Evolutionary conservation across 1,284 basidiomycete genomes (phyloP).

Genomic region (Tylopilus orsonianus): DNA sequence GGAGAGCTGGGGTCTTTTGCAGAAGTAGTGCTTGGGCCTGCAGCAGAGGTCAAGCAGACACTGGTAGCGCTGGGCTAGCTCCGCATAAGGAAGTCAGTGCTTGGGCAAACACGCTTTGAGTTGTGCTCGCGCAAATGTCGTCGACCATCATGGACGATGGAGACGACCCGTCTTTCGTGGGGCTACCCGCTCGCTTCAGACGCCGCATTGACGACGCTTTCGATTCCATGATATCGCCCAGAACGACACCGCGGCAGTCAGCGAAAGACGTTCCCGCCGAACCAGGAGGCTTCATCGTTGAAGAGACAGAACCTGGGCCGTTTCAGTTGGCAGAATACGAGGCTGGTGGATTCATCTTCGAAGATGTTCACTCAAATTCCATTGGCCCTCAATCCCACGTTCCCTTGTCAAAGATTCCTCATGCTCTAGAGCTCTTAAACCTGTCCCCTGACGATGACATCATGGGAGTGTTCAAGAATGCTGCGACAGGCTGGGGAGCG

Average conservation of each 20-base stretch:
- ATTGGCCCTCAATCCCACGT: conserved; percentile 34
- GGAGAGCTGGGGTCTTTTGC: conserved; percentile 33
- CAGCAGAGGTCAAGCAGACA: conserved; percentile 46
- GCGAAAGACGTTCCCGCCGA: conserved; percentile 3
- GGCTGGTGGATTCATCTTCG: conserved; percentile 33
- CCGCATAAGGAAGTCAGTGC: no score
- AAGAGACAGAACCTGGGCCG: conserved; percentile 13
- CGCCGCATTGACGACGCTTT: conserved; percentile 33
- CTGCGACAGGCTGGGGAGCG: conserved; percentile 62
- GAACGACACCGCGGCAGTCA: neutral
- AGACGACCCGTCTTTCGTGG: conserved; percentile 28
- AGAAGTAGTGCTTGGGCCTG: conserved; percentile 40
- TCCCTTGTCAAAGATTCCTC: conserved; percentile 55
- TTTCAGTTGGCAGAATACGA: conserved; percentile 16
- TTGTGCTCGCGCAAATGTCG: no score
- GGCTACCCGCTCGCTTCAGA: conserved; percentile 24
- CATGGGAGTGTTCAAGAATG: conserved; percentile 66
- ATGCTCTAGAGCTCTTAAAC: conserved; percentile 62
- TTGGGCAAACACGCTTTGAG: no score
- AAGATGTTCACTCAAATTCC: conserved; percentile 10
- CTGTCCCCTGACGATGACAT: conserved; percentile 69
- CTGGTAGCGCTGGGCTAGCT: conserved; percentile 23
- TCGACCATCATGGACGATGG: conserved; percentile 4
- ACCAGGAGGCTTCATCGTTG: conserved; percentile 22
- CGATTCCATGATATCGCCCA: conserved; percentile 13